These are phyloP conservation scores for Aspergillus fumigatiaffinis DNA, from an alignment of 2,329 filamentous ascomycete genomes.

Conservation along the genomic window DNA sequence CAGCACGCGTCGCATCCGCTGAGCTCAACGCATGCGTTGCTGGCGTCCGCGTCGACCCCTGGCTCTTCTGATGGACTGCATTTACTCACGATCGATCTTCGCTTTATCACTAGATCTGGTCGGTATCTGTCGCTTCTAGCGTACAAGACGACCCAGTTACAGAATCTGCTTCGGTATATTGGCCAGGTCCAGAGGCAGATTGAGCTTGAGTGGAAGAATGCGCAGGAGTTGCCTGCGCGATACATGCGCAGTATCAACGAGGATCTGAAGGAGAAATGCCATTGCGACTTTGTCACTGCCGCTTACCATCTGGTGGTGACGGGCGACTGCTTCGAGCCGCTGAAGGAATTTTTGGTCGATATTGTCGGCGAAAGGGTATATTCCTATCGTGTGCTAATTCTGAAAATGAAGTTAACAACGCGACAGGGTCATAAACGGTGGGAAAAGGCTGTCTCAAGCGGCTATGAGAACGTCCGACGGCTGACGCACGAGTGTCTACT, in stretches of 20 bases:
- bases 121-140: conserved; percentile 80
- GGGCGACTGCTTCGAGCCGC: conserved; percentile 68
- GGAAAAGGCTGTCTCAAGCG: conserved; percentile 79
- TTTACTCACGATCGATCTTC: conserved; percentile 75
- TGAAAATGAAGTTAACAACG: conserved; percentile 6
- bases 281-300: conserved; percentile 67
- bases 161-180: conserved; percentile 82
- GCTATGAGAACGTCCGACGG: conserved; percentile 71
- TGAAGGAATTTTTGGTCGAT: conserved; percentile 87
- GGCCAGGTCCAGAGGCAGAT: conserved; percentile 77
- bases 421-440: conserved; percentile 82
- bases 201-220: conserved; percentile 75
- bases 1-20: conserved; percentile 68
- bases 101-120: conserved; percentile 70
- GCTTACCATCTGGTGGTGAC: conserved; percentile 82
- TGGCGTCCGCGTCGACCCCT: conserved; percentile 45
- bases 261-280: conserved; percentile 63
- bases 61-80: conserved; percentile 40
- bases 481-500: conserved; percentile 84
- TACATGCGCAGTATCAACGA: conserved; percentile 76
- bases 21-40: conserved; percentile 70
- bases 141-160: conserved; percentile 79
- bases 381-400: conserved; percentile 5
- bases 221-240: conserved; percentile 71
- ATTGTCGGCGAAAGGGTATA: conserved; percentile 72